A percentile compares a stretch with the other conserved stretches of the same genome.
phyloP scores from a whole-genome alignment of 306 rosid species.

The Phaseolus lunatus region DNA sequence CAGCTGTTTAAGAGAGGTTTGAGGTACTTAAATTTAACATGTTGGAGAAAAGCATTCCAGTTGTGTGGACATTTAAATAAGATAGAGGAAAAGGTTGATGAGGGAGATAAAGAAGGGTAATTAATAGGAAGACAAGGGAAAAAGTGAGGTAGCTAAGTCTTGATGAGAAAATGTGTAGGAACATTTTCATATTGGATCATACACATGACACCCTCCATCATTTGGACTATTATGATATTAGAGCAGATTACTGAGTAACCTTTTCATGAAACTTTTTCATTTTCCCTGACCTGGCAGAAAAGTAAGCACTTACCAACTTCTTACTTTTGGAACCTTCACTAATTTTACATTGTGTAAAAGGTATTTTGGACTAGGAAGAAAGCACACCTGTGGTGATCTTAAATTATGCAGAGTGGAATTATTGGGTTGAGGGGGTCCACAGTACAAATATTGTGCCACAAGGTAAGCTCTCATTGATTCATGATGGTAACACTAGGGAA shows the following conservation, averaged over 20 bases:
- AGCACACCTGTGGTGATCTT: constrained; percentile 20
- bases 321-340: constrained; percentile 52
- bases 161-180: constrained; percentile 46
- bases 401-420: constrained; percentile 15
- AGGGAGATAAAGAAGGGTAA: constrained; percentile 36
- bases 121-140: constrained; percentile 51
- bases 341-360: constrained; percentile 54
- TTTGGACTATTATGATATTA: constrained; percentile 35
- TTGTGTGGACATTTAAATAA: constrained; percentile 41
- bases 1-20: constrained; percentile 42
- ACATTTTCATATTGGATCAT: constrained; percentile 56
- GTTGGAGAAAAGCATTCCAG: constrained; percentile 48
- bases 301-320: constrained; percentile 60
- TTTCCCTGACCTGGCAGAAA: constrained; percentile 42
- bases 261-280: background rate
- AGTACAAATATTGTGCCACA: background rate
- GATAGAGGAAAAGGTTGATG: constrained; percentile 19
- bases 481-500: background rate
- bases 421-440: constrained; percentile 11
- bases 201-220: constrained; percentile 52
- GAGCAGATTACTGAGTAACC: constrained; percentile 3
- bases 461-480: background rate
- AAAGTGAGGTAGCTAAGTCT: constrained; percentile 59
- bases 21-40: constrained; percentile 10
- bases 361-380: constrained; percentile 45